A percentile compares a stretch with the other conserved stretches of the same genome.
Evolutionary conservation across 2,329 filamentous ascomycete species (phyloP).

Genomic region (Ascochyta koolunga): DNA sequence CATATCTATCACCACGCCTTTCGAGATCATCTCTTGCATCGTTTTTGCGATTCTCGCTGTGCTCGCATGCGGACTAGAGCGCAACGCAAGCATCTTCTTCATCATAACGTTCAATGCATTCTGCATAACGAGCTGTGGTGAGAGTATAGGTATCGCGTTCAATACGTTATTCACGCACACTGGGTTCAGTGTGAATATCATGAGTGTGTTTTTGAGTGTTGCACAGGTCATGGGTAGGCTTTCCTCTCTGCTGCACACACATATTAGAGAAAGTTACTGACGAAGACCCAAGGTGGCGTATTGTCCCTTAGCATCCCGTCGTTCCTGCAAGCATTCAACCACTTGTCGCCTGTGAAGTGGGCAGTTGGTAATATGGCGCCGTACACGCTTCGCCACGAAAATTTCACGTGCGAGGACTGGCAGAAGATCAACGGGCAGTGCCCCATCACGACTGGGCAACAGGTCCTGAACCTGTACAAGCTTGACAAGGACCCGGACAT

Average conservation of each 20-base stretch:
- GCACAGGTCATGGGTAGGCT: conserved; percentile 67
- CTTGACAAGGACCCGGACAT: conserved; percentile 66
- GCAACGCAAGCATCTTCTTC: conserved; percentile 69
- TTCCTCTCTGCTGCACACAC: background rate
- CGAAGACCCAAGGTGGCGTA: conserved; percentile 57
- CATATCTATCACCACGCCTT: conserved; percentile 72
- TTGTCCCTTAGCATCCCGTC: conserved; percentile 72
- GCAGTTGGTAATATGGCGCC: conserved; percentile 69
- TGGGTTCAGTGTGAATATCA: conserved; percentile 77
- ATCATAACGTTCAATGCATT: conserved; percentile 72
- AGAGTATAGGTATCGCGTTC: conserved; percentile 79
- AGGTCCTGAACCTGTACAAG: conserved; percentile 71
- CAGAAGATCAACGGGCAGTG: conserved; percentile 69
- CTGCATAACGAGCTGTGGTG: conserved; percentile 74
- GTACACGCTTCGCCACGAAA: conserved; percentile 65
- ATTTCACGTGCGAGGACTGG: conserved; percentile 67
- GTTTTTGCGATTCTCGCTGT: conserved; percentile 69
- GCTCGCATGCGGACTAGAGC: conserved; percentile 69
- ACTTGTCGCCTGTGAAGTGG: conserved; percentile 75
- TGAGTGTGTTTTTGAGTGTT: conserved; percentile 71
- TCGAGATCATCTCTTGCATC: conserved; percentile 69
- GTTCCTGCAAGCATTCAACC: conserved; percentile 72
- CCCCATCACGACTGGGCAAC: conserved; percentile 67
- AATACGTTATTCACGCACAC: conserved; percentile 77
- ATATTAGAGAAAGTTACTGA: conserved; percentile 1